Conservation (phyloP, 192 early-diverging fungal genomes). For the Coemansia sp. region DNA sequence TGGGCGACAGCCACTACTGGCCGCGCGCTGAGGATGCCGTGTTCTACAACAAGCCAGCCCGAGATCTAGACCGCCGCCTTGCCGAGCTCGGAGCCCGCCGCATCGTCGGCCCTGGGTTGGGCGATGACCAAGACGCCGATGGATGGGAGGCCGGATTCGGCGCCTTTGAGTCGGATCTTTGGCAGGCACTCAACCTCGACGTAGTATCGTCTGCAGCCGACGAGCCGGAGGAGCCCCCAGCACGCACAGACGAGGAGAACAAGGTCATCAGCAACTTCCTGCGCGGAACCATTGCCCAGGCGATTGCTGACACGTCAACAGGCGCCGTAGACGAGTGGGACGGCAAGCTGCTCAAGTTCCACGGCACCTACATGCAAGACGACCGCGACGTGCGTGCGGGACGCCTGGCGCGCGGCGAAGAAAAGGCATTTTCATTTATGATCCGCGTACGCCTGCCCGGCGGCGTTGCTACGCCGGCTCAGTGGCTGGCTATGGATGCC, state of each 20-base stretch:
- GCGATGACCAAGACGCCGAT: slow-evolving; percentile 94
- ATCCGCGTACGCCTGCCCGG: slow-evolving; percentile 93
- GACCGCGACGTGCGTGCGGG: slow-evolving; percentile 92
- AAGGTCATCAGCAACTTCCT: slow-evolving; percentile 91
- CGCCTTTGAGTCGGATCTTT: slow-evolving; percentile 77
- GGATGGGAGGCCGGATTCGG: slow-evolving; percentile 82
- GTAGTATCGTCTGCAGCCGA: slow-evolving; percentile 63
- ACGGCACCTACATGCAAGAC: slow-evolving; percentile 96
- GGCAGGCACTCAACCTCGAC: slow-evolving; percentile 78
- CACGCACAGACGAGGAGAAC: slow-evolving; percentile 86
- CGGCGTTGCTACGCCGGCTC: slow-evolving; percentile 81
- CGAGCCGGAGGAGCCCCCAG: slow-evolving; percentile 48
- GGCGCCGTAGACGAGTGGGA: slow-evolving; percentile 87
- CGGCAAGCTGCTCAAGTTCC: slow-evolving; percentile 93
- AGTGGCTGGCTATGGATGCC: slow-evolving; percentile 95
- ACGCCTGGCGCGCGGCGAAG: slow-evolving; percentile 79
- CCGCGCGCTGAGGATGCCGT: slow-evolving; percentile 85
- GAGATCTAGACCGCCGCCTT: slow-evolving; percentile 81
- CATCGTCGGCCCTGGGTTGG: slow-evolving; percentile 61
- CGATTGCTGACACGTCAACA: slow-evolving; percentile 78
- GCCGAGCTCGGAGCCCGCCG: slow-evolving; percentile 71
- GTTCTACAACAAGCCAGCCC: slow-evolving; percentile 91
- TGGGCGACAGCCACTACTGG: slow-evolving; percentile 98
- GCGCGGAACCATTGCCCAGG: slow-evolving; percentile 88
- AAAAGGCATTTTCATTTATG: slow-evolving; percentile 96